Base-by-base conservation (phyloP, 2,329 filamentous ascomycete species). In the Fusarium albosuccineum region DNA sequence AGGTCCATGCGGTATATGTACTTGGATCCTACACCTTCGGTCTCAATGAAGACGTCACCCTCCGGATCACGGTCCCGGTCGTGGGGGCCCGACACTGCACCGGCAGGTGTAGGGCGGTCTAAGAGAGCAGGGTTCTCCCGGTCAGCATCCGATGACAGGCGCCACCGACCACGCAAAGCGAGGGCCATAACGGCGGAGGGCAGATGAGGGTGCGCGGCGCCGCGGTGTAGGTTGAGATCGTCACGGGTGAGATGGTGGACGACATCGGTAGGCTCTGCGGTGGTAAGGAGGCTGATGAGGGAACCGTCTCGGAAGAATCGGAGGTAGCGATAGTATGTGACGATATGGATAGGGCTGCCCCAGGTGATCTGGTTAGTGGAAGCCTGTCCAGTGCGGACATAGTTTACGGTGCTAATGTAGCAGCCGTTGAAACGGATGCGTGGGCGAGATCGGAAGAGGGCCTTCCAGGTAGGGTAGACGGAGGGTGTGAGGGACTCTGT, bases 381-480 rank as follows among this genome's bases (percentile, higher is more conserved):
- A 10, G 90, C 85, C 61, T 91, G 91, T 33, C 96, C 96, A 0
- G 93, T 83, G 26, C 96, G 92, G 50, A 93, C 89, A 80, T 99
- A 99, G 81, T 98, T 98, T 61, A 97, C 94, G 0, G 95, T 98
- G 78, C 90, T 93, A 78, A 99, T 98, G 81, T 99, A 99, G 79
- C 93, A 92, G 27, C 96, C 96, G 73, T 96, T 96, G 83, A 97
- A 99, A 60, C 96, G 92, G 62, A 98, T 86, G 42, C 96, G 90
- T 3, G 96, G 95, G 13, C 94, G 91, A 6, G 84, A 82, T 39
- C 91, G 92, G 81, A 97, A 97, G 82, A 97, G 92, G 54, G 82
- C 79, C 73, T 86, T 81, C 87, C 88, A 91, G 3, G 86, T 79
- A 4, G 79, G 74, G 72, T 89, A 89, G 1, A 79, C 72, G 4